Evolutionary conservation across 1,284 basidiomycete genomes (phyloP).

Genomic region (Ustilago xerochloae): DNA sequence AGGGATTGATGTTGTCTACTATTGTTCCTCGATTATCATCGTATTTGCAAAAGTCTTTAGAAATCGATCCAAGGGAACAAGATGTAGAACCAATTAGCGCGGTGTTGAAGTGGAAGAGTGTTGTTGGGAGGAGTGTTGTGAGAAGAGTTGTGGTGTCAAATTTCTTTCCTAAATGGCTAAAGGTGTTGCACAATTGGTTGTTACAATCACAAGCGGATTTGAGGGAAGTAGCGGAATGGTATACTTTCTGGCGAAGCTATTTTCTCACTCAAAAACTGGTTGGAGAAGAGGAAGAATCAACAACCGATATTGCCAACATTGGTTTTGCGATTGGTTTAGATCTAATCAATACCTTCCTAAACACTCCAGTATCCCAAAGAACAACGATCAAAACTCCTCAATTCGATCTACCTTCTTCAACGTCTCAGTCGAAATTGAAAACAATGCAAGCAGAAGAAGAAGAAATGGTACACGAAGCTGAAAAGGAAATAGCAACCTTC

Average conservation of each 20-base stretch:
- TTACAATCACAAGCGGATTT: slow-evolving; percentile 82
- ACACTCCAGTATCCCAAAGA: slow-evolving; percentile 70
- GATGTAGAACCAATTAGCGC: slow-evolving; percentile 77
- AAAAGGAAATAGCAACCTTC: slow-evolving; percentile 74
- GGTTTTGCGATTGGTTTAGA: slow-evolving; percentile 88
- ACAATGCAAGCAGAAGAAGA: neutral
- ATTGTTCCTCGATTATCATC: slow-evolving; percentile 88
- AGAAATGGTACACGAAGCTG: neutral
- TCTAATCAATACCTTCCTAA: slow-evolving; percentile 90
- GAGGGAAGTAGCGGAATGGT: slow-evolving; percentile 91
- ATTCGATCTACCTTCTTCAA: slow-evolving; percentile 71
- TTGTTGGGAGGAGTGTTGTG: slow-evolving; percentile 73
- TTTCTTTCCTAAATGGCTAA: slow-evolving; percentile 96
- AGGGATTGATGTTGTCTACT: slow-evolving; percentile 86
- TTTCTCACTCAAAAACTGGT: slow-evolving; percentile 77
- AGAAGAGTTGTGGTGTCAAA: slow-evolving; percentile 74
- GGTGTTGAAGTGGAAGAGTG: slow-evolving; percentile 80
- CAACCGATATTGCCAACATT: slow-evolving; percentile 63
- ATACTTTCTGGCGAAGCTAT: slow-evolving; percentile 82
- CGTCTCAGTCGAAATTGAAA: too few species aligned
- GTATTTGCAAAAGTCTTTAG: slow-evolving; percentile 82
- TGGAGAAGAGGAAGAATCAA: neutral
- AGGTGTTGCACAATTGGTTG: slow-evolving; percentile 90
- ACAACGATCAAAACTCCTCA: slow-evolving; percentile 72
- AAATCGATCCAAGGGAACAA: slow-evolving; percentile 87